phyloP scores from a whole-genome alignment of 768 basidiomycete species.

The Omphalotus guepiniiformis region DNA sequence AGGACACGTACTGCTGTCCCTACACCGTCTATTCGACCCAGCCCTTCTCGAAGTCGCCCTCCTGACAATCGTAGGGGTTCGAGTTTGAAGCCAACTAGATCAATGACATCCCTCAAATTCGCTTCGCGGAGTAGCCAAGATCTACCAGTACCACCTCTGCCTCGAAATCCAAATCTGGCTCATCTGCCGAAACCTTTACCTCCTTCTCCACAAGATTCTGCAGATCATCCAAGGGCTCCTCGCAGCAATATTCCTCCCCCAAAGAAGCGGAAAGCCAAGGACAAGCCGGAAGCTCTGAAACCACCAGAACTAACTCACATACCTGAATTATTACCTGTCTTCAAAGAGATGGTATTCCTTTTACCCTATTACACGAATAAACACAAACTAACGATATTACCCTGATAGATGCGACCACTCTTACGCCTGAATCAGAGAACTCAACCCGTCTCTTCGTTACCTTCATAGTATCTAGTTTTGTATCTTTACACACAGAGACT shows the following conservation, averaged over 20 bases:
- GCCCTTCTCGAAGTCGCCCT: conserved; percentile 25
- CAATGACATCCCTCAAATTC: conserved; percentile 22
- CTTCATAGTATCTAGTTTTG: too few species aligned
- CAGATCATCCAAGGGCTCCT: conserved; percentile 7
- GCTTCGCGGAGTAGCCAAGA: conserved; percentile 22
- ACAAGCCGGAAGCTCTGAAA: conserved; percentile 37
- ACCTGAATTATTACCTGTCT: conserved; percentile 81
- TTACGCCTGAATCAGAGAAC: conserved; percentile 29
- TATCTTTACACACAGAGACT: too few species aligned
- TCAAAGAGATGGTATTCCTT: conserved; percentile 81
- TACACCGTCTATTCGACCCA: conserved; percentile 44
- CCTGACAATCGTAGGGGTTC: conserved; percentile 8
- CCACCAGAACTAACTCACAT: conserved; percentile 78
- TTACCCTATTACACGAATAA: neutral
- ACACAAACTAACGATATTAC: neutral
- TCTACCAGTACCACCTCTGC: conserved; percentile 29
- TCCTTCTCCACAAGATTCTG: conserved; percentile 16
- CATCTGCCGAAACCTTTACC: conserved; percentile 41
- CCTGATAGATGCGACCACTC: conserved; percentile 37
- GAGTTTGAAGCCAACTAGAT: conserved; percentile 1
- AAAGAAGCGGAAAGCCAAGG: conserved; percentile 5
- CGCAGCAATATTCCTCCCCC: conserved; percentile 7
- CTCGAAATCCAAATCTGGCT: conserved; percentile 21
- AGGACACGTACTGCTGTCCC: conserved; percentile 36
- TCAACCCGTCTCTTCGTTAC: neutral